These are phyloP conservation scores for Pseudomassariella vexata DNA, from an alignment of 2,329 filamentous ascomycete genomes.

Conservation along the genomic window DNA sequence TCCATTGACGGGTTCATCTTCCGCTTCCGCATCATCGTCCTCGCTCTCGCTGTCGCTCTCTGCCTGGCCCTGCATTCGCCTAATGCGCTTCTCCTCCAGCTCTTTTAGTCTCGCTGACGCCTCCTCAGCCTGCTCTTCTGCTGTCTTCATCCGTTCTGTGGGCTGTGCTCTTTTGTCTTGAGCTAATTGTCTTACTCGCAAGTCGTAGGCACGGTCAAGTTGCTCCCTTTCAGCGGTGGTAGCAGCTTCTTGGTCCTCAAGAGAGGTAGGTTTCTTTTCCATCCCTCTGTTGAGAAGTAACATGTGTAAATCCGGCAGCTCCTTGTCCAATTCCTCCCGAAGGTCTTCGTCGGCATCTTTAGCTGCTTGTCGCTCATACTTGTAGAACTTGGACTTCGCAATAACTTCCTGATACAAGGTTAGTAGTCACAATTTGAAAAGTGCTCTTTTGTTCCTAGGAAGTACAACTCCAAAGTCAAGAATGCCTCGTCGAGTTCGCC, in stretches of 20 bases:
- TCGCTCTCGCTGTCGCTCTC: constrained; percentile 31
- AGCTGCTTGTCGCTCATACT: constrained; percentile 84
- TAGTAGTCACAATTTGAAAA: no score
- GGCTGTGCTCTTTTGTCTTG: constrained; percentile 82
- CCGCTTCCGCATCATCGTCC: constrained; percentile 23
- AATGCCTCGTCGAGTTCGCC: no score
- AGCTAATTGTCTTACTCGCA: constrained; percentile 73
- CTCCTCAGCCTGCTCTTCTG: constrained; percentile 75
- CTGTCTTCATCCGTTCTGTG: constrained; percentile 83
- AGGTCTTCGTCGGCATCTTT: constrained; percentile 94
- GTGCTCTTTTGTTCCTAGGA: no score
- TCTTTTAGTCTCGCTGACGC: constrained; percentile 72
- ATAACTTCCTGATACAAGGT: no score
- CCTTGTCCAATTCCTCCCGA: constrained; percentile 76
- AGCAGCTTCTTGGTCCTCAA: constrained; percentile 22
- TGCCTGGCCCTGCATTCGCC: constrained; percentile 79
- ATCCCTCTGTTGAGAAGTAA: constrained; percentile 53
- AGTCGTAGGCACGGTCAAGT: constrained; percentile 83
- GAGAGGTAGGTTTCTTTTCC: constrained; percentile 26
- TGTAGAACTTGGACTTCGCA: constrained; percentile 92
- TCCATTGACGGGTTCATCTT: constrained; percentile 15
- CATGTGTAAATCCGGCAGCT: constrained; percentile 68
- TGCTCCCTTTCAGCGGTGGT: constrained; percentile 52
- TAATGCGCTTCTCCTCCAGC: constrained; percentile 75
- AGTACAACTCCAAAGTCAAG: no score